These are phyloP conservation scores for Stramenopiles sp. DNA, from an alignment of 352 stramenopile genomes.

Conservation along the genomic window DNA sequence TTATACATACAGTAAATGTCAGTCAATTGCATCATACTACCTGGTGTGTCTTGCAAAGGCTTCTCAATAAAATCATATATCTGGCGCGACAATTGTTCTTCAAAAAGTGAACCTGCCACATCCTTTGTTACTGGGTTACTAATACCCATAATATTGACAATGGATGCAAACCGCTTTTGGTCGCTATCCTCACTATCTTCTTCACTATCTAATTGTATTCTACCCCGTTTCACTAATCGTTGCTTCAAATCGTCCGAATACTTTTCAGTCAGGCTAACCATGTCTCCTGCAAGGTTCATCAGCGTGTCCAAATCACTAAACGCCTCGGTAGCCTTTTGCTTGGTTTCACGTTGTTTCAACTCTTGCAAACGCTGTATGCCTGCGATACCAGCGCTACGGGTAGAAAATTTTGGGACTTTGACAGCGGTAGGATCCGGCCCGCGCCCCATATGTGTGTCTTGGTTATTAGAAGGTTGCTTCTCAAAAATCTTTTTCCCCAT, in stretches of 20 bases:
- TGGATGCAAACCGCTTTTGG: constrained; percentile 49
- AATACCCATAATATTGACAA: constrained; percentile 78
- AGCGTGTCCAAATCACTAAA: constrained; percentile 69
- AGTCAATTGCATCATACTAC: constrained; percentile 89
- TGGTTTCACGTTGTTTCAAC: too few species aligned
- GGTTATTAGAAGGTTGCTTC: too few species aligned
- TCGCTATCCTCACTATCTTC: constrained; percentile 22
- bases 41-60: constrained; percentile 52
- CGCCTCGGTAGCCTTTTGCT: too few species aligned
- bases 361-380: too few species aligned
- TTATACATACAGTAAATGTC: constrained; percentile 99
- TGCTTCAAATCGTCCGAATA: too few species aligned
- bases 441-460: too few species aligned
- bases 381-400: too few species aligned
- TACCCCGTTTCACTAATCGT: too few species aligned
- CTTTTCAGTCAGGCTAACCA: constrained; percentile 62
- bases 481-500: too few species aligned
- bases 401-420: too few species aligned
- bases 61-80: constrained; percentile 61
- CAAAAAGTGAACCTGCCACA: constrained; percentile 61
- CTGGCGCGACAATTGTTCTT: constrained; percentile 64
- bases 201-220: too few species aligned
- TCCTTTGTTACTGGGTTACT: constrained; percentile 67
- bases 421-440: too few species aligned
- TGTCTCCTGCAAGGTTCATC: constrained; percentile 65